Conservation (phyloP, 345 rosid genomes). For the Linum tenue region DNA sequence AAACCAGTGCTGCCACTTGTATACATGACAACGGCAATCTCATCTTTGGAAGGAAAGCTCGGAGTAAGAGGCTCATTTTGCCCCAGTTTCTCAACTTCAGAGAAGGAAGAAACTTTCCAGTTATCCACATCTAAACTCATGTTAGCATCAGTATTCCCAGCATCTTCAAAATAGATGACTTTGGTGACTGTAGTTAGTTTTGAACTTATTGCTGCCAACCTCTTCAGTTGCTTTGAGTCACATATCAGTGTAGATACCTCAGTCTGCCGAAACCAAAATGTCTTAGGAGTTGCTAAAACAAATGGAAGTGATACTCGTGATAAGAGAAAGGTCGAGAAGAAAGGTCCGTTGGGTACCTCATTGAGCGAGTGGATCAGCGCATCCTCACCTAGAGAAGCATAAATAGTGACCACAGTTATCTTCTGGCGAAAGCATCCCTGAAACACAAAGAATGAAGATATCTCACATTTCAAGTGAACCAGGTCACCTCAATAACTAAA, state of each 20-base stretch:
- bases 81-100: constrained; percentile 76
- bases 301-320: neutral
- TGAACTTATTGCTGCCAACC: constrained; percentile 50
- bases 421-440: constrained; percentile 88
- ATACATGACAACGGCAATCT: constrained; percentile 73
- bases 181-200: constrained; percentile 44
- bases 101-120: constrained; percentile 54
- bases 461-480: constrained; percentile 1
- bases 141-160: constrained; percentile 27
- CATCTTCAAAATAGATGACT: constrained; percentile 68
- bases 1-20: constrained; percentile 94
- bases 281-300: constrained; percentile 5
- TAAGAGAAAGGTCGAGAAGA: neutral
- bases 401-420: constrained; percentile 69
- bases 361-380: constrained; percentile 72
- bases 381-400: constrained; percentile 89
- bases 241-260: constrained; percentile 72
- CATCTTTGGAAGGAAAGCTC: constrained; percentile 57
- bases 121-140: constrained; percentile 24
- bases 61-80: constrained; percentile 40
- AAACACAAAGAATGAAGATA: constrained; percentile 9
- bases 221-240: constrained; percentile 62
- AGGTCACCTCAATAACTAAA: neutral
- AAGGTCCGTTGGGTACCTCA: constrained; percentile 38
- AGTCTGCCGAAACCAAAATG: constrained; percentile 52